Percentiles rank a stretch among this genome's conserved stretches.
Conservation (phyloP, 208 protist species). For the Leishmania arabica region DNA sequence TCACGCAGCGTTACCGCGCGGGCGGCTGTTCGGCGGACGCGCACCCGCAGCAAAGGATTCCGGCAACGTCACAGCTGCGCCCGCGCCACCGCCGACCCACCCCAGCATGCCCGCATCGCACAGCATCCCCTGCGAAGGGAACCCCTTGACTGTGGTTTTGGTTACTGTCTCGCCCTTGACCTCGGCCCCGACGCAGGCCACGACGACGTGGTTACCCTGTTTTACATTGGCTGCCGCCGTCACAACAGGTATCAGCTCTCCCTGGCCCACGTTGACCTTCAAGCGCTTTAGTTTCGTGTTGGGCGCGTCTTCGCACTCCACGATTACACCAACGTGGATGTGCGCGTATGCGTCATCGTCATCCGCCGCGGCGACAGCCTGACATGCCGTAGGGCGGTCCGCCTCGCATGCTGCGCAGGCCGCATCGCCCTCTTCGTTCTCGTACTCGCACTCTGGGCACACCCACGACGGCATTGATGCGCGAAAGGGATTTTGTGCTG, state of each 20-base stretch:
- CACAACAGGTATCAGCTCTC: constrained; percentile 55
- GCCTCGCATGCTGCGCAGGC: constrained; percentile 62
- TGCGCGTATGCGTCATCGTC: constrained; percentile 49
- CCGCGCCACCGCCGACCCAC: constrained; percentile 73
- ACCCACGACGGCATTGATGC: constrained; percentile 40
- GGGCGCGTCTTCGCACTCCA: constrained; percentile 53
- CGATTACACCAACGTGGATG: constrained; percentile 58
- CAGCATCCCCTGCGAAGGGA: constrained; percentile 73
- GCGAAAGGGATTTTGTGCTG: not conserved
- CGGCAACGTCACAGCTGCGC: constrained; percentile 61
- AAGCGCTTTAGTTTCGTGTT: constrained; percentile 70
- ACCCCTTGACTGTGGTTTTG: constrained; percentile 71
- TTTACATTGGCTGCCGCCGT: constrained; percentile 77
- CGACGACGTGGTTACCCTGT: constrained; percentile 51
- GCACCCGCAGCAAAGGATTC: constrained; percentile 33
- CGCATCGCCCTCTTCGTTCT: constrained; percentile 45
- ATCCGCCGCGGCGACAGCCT: constrained; percentile 26
- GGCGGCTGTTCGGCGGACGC: constrained; percentile 42
- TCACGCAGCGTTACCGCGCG: constrained; percentile 40
- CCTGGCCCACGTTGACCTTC: constrained; percentile 64
- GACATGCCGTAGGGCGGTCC: constrained; percentile 29
- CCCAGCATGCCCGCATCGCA: constrained; percentile 84
- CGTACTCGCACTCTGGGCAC: constrained; percentile 62
- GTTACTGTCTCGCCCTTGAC: constrained; percentile 61
- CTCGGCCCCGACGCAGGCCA: constrained; percentile 68